A percentile compares a stretch with the other conserved stretches of the same genome.
phyloP scores from a whole-genome alignment of 352 stramenopile genomes.

The Phytophthora rubi region DNA sequence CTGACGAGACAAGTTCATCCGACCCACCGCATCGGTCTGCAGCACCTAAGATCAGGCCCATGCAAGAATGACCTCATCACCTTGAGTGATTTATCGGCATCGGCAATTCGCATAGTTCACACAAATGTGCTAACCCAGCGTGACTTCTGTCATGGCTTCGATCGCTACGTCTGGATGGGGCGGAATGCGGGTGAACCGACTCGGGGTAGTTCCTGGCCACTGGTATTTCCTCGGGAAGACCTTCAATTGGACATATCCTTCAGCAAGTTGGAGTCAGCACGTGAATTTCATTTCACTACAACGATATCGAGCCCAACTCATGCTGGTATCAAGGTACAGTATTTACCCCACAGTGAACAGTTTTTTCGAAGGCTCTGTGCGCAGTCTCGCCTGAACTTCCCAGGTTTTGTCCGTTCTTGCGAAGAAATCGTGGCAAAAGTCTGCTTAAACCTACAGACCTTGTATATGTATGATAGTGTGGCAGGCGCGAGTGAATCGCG shows the following conservation, averaged over 20 bases:
- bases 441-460: background rate
- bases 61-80: conserved; percentile 44
- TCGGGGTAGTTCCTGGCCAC: background rate
- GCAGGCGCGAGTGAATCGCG: background rate
- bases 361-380: background rate
- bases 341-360: background rate
- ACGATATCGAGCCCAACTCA: background rate
- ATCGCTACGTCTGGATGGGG: conserved; percentile 33
- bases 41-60: conserved; percentile 29
- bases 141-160: conserved; percentile 46
- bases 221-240: background rate
- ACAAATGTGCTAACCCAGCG: conserved; percentile 27
- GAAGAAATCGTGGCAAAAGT: background rate
- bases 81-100: conserved; percentile 43
- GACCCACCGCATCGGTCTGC: conserved; percentile 33
- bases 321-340: background rate
- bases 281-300: background rate
- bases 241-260: background rate
- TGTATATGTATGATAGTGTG: background rate
- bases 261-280: background rate
- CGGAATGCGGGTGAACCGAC: background rate
- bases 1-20: conserved; percentile 50
- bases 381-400: background rate
- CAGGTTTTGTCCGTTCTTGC: background rate
- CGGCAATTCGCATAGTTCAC: conserved; percentile 48